Base-by-base conservation (phyloP, 495 filamentous ascomycete genomes). In the Podospora fimiseda region DNA sequence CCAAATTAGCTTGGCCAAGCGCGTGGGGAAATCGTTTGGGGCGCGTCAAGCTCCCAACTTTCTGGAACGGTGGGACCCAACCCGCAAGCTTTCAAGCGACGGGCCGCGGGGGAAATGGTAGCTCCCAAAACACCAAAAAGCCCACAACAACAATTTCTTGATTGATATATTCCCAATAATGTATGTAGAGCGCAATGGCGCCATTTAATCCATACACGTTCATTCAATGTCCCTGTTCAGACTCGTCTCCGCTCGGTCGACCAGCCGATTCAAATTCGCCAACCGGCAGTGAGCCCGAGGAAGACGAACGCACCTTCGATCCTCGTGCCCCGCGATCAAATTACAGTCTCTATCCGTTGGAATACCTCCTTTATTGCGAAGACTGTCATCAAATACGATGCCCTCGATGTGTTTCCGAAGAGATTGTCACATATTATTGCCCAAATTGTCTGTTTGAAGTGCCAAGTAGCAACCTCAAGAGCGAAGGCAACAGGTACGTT, bases 361-460 rank as follows among this genome's bases (percentile, higher is more conserved):
- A 97, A 60, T 87, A 93, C 61, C 81, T 98, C 7, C 77, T 95
- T 9, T 97, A 90, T 70, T 98, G 93, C 70, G 90, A 95, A 62
- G 94, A 96, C 65, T 98, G 93, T 66, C 89, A 93, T 57, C 84
- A 95, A 70, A 92, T 98, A 50, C 85, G 91, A 56, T 98, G 93
- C 62, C 88, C 90, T 6, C 78, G 90, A 66, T 98, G 93, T 63
- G 88, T 90, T 16, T 76, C 84, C 19, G 93, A 98, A 62, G 93
- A 98, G 70, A 87, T 95, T 39, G 83, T 94, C 44, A 89, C 86
- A 53, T 96, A 87, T 78, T 98, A 86, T 62, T 98, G 93, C 64
- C 93, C 93, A n/a, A 90, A 79, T 65, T 98, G 93, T 68, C 68
- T 97, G 51, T 96, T 97, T 60, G 93, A 98, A 70, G 90, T 93